Evolutionary conservation across 2,329 filamentous ascomycete genomes (phyloP), one percentile per base, ranked within the genome.

Genomic region (Fusarium lateritium): DNA sequence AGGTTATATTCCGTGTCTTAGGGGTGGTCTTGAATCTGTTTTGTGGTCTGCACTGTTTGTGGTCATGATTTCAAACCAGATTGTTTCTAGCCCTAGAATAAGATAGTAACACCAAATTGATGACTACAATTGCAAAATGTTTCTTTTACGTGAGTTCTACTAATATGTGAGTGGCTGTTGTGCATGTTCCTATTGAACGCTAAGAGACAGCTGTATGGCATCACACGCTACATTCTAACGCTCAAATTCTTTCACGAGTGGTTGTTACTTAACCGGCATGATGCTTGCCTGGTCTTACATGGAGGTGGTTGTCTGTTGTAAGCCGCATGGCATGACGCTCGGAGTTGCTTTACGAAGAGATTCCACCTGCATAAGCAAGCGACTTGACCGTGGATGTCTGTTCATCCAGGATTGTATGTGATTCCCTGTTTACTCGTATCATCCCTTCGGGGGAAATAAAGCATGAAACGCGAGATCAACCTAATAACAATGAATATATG

Each of bases 61-160:
- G 61, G 75, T 74, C 60, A 65, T 69, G 64, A 74, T 67, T 53
- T 61, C 56, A 49, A 50, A 52, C 38, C 55, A 73, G 55, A 71
- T 67, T 70, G 60, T 64, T 67, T 44, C 42, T 62, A 69, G 59
- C 52, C 59, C 42, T 65, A 65, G 58, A 62, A 66, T 71, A 49
- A 73, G 40, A 65, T 34, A 64, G 50, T 31, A 57, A 70, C 52
- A 65, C 65, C 40, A 71, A 64, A 64, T 49, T 46, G 62, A 62
- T 51, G 55, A 21, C 51, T 69, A 33, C 51, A 56, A 50, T 22
- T 33, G 13, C 19, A 26, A 40, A 39, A 22, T 7, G 8, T 9
- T 10, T 34, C 44, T 33, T 54, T 22, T 55, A 39, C 19, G 44
- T 50, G 7, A 24, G 11, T 19, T 58, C 28, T 31, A 28, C 26